Evolutionary conservation across 169 alveolate species (phyloP).

Genomic region (Eimeria tenella): DNA sequence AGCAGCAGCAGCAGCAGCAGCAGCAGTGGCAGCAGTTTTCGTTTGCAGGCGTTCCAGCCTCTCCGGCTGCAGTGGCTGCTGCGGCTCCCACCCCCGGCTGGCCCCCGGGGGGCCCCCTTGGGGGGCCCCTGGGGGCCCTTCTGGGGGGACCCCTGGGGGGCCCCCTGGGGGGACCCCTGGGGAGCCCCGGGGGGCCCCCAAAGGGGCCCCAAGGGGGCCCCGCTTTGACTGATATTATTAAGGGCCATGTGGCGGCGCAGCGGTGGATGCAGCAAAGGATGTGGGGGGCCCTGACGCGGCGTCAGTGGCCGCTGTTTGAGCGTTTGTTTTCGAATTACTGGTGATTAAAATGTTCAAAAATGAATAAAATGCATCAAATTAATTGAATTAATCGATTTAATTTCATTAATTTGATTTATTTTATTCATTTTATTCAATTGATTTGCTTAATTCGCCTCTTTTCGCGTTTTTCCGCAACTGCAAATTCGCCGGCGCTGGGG

Average conservation of each 20-base stretch:
- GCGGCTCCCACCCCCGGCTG: neutral
- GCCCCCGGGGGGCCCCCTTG: neutral
- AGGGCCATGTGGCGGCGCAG: conserved; percentile 51
- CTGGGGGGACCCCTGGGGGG: neutral
- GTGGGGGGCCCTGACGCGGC: conserved; percentile 43
- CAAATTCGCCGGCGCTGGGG: too few relatives aligned
- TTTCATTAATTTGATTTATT: neutral
- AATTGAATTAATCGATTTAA: neutral
- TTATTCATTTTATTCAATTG: neutral
- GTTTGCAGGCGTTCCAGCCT: neutral
- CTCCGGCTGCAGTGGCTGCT: neutral
- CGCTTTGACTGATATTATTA: neutral
- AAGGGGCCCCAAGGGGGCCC: too few relatives aligned
- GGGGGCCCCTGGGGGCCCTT: neutral
- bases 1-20: neutral
- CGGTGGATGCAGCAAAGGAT: conserved; percentile 71
- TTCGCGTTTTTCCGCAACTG: too few relatives aligned
- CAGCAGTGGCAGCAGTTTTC: neutral
- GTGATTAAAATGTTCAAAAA: neutral
- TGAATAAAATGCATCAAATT: neutral
- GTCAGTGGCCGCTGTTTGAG: conserved; percentile 45
- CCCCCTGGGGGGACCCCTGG: neutral
- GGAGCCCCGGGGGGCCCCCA: neutral
- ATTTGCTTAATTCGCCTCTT: neutral
- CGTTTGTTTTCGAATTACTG: conserved; percentile 10